Conservation (phyloP, 306 rosid species). For the Pyrus betulifolia region DNA sequence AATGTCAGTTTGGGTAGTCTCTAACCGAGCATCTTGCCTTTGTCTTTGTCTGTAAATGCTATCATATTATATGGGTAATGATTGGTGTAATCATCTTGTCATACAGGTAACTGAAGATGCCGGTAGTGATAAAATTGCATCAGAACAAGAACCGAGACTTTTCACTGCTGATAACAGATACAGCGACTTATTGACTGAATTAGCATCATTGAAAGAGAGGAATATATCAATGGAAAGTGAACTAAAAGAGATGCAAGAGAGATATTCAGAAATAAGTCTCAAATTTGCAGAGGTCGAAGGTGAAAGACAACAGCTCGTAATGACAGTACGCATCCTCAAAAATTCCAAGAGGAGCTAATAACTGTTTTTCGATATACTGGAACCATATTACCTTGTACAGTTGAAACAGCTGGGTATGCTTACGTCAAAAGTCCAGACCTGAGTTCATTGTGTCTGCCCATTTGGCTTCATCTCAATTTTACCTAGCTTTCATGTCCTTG, state of each 20-base stretch:
- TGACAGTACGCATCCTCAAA: slow-evolving; percentile 77
- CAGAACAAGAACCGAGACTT: slow-evolving; percentile 22
- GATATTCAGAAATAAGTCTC: slow-evolving; percentile 97
- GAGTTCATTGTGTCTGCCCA: slow-evolving; percentile 26
- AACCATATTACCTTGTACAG: slow-evolving; percentile 37
- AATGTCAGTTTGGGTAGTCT: not conserved
- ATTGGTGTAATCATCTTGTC: not conserved
- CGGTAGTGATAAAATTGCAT: slow-evolving; percentile 17
- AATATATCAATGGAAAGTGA: slow-evolving; percentile 80
- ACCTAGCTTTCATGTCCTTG: not conserved
- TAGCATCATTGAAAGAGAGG: slow-evolving; percentile 49
- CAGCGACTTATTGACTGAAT: slow-evolving; percentile 31
- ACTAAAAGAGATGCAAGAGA: slow-evolving; percentile 94
- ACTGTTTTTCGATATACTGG: slow-evolving; percentile 12
- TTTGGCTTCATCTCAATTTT: not conserved
- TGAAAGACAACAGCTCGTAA: slow-evolving; percentile 92
- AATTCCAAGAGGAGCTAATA: slow-evolving; percentile 41
- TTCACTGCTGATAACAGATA: slow-evolving; percentile 6
- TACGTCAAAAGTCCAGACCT: slow-evolving; percentile 16
- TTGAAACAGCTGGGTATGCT: slow-evolving; percentile 26
- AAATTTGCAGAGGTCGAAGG: slow-evolving; percentile 98
- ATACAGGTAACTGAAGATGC: slow-evolving; percentile 37
- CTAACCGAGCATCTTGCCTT: not conserved
- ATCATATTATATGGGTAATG: not conserved
- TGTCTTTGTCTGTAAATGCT: not conserved